A percentile compares a stretch with the other conserved stretches of the same genome.
Conservation (phyloP, 345 rosid species). For the Heritiera littoralis region DNA sequence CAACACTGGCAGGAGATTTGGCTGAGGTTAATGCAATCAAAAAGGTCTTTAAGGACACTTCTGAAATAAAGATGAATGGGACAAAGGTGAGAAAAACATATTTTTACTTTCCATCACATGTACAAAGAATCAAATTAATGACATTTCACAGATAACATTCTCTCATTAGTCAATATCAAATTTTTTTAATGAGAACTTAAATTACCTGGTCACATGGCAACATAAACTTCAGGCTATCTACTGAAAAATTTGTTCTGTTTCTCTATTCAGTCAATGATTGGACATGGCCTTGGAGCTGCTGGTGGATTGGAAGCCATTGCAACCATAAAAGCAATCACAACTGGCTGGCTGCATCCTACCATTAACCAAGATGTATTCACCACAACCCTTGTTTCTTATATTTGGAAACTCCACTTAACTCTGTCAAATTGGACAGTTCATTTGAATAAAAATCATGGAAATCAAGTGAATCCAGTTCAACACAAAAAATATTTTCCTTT, state of each 20-base stretch:
- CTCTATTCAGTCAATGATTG: slow-evolving; percentile 33
- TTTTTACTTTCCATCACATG: not conserved
- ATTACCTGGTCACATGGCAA: not conserved
- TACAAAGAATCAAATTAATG: not conserved
- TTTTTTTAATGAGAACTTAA: too few relatives aligned
- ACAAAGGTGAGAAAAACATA: slow-evolving; percentile 47
- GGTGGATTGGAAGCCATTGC: slow-evolving; percentile 74
- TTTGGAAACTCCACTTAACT: not conserved
- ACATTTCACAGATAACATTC: not conserved
- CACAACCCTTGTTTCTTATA: slow-evolving; percentile 14
- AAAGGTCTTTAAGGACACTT: slow-evolving; percentile 61
- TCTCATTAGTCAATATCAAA: not conserved
- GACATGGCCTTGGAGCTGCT: slow-evolving; percentile 71
- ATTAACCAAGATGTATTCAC: slow-evolving; percentile 51
- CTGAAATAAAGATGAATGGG: slow-evolving; percentile 71
- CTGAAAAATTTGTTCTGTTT: not conserved
- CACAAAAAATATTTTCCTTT: not conserved
- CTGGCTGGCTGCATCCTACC: slow-evolving; percentile 70
- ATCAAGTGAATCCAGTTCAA: not conserved
- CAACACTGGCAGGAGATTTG: slow-evolving; percentile 71
- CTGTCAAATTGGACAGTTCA: not conserved
- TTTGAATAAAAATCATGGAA: not conserved
- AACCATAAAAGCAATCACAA: slow-evolving; percentile 65
- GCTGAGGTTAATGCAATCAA: slow-evolving; percentile 73
- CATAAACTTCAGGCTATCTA: not conserved